Evolutionary conservation across 805 yeast genomes (phyloP).

Genomic region (Saccharomycopsis malanga): DNA sequence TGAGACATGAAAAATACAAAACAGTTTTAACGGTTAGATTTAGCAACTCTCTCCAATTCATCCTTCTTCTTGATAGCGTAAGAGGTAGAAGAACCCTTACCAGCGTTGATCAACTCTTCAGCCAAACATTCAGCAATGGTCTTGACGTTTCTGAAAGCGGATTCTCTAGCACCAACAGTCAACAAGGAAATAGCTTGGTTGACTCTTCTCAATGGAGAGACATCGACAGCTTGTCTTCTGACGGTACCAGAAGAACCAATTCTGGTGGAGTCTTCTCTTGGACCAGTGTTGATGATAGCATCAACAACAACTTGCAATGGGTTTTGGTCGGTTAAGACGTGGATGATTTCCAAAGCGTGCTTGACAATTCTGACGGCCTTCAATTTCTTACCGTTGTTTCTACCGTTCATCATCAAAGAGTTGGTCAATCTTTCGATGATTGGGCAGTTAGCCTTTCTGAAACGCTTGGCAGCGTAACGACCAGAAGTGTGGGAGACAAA

Average conservation of each 20-base stretch:
- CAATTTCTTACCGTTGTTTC: conserved; percentile 99
- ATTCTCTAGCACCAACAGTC: conserved; percentile 99
- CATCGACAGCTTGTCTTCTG: conserved; percentile 99
- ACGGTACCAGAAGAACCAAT: conserved; percentile 99
- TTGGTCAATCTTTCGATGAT: conserved; percentile 98
- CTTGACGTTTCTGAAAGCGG: conserved; percentile 99
- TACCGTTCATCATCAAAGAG: conserved; percentile 99
- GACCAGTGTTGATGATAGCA: conserved; percentile 99
- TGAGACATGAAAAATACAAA: conserved; percentile 1
- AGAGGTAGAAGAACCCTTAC: conserved; percentile 99
- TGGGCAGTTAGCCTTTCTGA: conserved; percentile 99
- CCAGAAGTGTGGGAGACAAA: conserved; percentile 99
- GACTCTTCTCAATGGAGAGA: conserved; percentile 99
- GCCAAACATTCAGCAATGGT: conserved; percentile 99
- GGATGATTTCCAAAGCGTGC: conserved; percentile 97
- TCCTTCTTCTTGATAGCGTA: conserved; percentile 99
- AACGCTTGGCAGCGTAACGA: conserved; percentile 98
- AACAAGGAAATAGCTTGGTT: conserved; percentile 98
- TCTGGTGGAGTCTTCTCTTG: conserved; percentile 99
- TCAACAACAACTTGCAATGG: conserved; percentile 99
- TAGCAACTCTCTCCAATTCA: conserved; percentile 99
- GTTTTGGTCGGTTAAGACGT: conserved; percentile 97
- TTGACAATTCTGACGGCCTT: conserved; percentile 99
- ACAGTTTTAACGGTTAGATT: conserved; percentile 92
- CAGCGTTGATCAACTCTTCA: conserved; percentile 99